A percentile compares a stretch with the other conserved stretches of the same genome.
phyloP scores from a whole-genome alignment of 2,329 filamentous ascomycete genomes.

The Fusarium citri region DNA sequence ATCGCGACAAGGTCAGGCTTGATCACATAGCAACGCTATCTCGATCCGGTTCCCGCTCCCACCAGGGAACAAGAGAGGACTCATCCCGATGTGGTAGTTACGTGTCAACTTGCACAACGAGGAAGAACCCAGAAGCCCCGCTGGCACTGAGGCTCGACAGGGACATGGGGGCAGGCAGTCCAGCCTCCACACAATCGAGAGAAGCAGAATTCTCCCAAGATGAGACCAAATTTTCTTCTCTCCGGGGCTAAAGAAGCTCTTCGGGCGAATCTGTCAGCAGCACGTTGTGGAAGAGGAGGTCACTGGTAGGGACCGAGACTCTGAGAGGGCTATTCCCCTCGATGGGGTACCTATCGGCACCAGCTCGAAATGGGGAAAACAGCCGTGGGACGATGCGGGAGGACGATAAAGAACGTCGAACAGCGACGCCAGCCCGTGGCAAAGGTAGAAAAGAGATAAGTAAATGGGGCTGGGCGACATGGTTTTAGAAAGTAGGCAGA shows the following conservation, averaged over 20 bases:
- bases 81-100: slow-evolving; percentile 17
- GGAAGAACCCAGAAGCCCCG: slow-evolving; percentile 16
- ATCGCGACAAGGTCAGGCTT: neutral
- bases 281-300: slow-evolving; percentile 38
- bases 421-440: slow-evolving; percentile 6
- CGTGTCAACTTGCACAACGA: slow-evolving; percentile 17
- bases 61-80: slow-evolving; percentile 8
- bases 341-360: slow-evolving; percentile 30
- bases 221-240: slow-evolving; percentile 9
- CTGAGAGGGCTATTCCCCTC: slow-evolving; percentile 35
- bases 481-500: slow-evolving; percentile 44
- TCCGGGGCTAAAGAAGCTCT: slow-evolving; percentile 1
- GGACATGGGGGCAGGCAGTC: neutral
- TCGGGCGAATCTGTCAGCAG: slow-evolving; percentile 20
- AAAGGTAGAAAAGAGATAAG: slow-evolving; percentile 45
- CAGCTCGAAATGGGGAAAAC: slow-evolving; percentile 18
- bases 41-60: neutral
- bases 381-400: slow-evolving; percentile 21
- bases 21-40: neutral
- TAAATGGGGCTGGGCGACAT: slow-evolving; percentile 47
- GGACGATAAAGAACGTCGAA: slow-evolving; percentile 1
- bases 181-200: neutral
- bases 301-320: slow-evolving; percentile 35
- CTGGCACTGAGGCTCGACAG: neutral
- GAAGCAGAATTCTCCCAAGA: slow-evolving; percentile 5